A percentile compares a stretch with the other conserved stretches of the same genome.
Evolutionary conservation across 2,329 filamentous ascomycete species (phyloP).

Genomic region (Sporothrix mexicana): DNA sequence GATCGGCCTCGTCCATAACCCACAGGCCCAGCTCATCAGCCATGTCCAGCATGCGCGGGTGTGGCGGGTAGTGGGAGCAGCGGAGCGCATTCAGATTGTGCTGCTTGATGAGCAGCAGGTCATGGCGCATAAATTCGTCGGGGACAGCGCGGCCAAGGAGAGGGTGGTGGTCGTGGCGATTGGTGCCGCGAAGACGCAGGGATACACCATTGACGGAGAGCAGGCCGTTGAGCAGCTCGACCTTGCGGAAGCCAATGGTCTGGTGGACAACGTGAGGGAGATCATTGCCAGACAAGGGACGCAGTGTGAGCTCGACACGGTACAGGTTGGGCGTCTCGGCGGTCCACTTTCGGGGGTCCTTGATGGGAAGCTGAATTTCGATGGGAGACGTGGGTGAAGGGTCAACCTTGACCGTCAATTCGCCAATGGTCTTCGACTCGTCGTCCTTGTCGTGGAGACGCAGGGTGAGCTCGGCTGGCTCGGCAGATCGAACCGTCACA

Average conservation of each 20-base stretch:
- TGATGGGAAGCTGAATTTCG: slow-evolving; percentile 51
- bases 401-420: neutral
- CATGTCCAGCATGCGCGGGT: slow-evolving; percentile 63
- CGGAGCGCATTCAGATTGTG: slow-evolving; percentile 75
- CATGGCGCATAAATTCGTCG: slow-evolving; percentile 63
- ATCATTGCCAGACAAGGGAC: slow-evolving; percentile 30
- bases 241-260: slow-evolving; percentile 66
- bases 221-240: slow-evolving; percentile 66
- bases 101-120: slow-evolving; percentile 70
- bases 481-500: slow-evolving; percentile 47
- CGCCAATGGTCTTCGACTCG: neutral
- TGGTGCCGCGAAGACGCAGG: slow-evolving; percentile 67
- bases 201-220: slow-evolving; percentile 67
- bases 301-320: slow-evolving; percentile 54
- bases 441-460: slow-evolving; percentile 41
- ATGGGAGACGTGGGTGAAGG: slow-evolving; percentile 3
- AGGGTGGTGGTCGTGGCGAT: slow-evolving; percentile 74
- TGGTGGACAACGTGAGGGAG: slow-evolving; percentile 54
- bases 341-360: slow-evolving; percentile 68
- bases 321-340: slow-evolving; percentile 71
- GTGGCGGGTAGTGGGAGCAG: slow-evolving; percentile 71
- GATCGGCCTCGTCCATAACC: slow-evolving; percentile 59
- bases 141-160: slow-evolving; percentile 67
- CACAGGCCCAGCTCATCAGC: slow-evolving; percentile 71
- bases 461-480: slow-evolving; percentile 47